Percentiles rank a stretch among this genome's conserved stretches.
Conservation (phyloP, 1,139 yeast genomes). For the Suhomyces yuchorum region DNA sequence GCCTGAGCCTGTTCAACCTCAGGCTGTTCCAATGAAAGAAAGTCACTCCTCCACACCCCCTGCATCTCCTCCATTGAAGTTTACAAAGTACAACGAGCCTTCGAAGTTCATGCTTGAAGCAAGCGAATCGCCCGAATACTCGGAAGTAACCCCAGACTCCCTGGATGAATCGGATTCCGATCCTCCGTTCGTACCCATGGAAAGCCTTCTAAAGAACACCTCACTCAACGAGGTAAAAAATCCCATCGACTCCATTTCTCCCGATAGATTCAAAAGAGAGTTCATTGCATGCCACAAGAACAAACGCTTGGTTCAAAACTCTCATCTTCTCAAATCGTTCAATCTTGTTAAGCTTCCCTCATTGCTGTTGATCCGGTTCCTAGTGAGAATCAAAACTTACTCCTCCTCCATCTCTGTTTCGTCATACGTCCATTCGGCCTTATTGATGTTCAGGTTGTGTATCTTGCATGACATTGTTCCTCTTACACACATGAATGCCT, state of each 20-base stretch:
- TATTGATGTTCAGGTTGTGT: constrained; percentile 39
- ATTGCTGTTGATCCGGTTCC: constrained; percentile 38
- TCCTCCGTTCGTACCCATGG: constrained; percentile 27
- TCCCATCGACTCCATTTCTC: constrained; percentile 22
- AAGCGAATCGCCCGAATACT: neutral
- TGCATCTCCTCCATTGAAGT: constrained; percentile 26
- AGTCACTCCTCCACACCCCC: constrained; percentile 19
- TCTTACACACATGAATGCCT: constrained; percentile 37
- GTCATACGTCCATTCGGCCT: constrained; percentile 46
- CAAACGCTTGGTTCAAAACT: constrained; percentile 22
- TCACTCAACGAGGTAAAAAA: constrained; percentile 18
- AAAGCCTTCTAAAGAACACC: constrained; percentile 22
- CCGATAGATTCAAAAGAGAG: constrained; percentile 14
- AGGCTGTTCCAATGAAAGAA: neutral
- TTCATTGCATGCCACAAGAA: constrained; percentile 8
- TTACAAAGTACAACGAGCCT: constrained; percentile 16
- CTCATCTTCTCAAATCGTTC: constrained; percentile 36
- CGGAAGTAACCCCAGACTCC: constrained; percentile 18
- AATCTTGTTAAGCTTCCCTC: constrained; percentile 40
- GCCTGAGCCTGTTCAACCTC: neutral
- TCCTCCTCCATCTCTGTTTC: constrained; percentile 45
- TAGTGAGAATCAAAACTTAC: constrained; percentile 43
- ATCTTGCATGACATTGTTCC: constrained; percentile 36
- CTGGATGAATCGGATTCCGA: constrained; percentile 14
- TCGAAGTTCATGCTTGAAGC: constrained; percentile 1